Percentiles rank a stretch among this genome's conserved stretches.
phyloP scores from a whole-genome alignment of 2,329 filamentous ascomycete species.

The Huntiella decipiens region DNA sequence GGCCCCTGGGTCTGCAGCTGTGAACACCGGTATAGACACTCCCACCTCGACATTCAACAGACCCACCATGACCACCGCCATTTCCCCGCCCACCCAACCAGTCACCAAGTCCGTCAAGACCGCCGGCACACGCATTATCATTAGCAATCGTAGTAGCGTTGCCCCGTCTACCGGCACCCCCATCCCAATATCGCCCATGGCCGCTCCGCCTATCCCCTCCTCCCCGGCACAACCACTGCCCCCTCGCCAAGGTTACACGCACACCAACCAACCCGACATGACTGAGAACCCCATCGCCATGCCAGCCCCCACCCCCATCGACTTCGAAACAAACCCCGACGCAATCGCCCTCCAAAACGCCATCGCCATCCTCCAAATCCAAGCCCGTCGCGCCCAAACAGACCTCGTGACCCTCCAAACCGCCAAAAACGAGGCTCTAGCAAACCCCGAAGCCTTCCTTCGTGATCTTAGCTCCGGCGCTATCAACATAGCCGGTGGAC shows the following conservation, averaged over 20 bases:
- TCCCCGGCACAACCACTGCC: neutral
- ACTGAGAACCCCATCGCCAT: conserved; percentile 21
- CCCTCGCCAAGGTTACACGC: conserved; percentile 19
- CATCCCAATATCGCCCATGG: neutral
- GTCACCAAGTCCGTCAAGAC: conserved; percentile 2
- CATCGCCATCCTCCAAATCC: conserved; percentile 71
- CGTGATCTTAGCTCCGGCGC: conserved; percentile 46
- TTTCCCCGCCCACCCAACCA: too few relatives aligned
- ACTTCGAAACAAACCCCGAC: conserved; percentile 55
- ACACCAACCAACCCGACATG: conserved; percentile 24
- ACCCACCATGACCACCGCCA: neutral
- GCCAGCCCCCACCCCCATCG: conserved; percentile 32
- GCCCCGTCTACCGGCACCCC: conserved; percentile 10
- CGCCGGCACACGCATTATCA: conserved; percentile 9
- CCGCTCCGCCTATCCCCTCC: neutral
- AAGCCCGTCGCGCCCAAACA: conserved; percentile 55
- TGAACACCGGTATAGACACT: neutral
- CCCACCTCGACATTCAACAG: neutral
- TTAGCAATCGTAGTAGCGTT: conserved; percentile 7
- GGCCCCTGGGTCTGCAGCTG: neutral
- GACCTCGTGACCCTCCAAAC: conserved; percentile 54
- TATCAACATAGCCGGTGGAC: conserved; percentile 24
- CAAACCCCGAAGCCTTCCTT: conserved; percentile 53
- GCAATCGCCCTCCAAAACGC: conserved; percentile 71
- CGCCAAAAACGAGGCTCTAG: conserved; percentile 51